Conservation (phyloP, 2,329 filamentous ascomycete species). For the Myotisia sp. region DNA sequence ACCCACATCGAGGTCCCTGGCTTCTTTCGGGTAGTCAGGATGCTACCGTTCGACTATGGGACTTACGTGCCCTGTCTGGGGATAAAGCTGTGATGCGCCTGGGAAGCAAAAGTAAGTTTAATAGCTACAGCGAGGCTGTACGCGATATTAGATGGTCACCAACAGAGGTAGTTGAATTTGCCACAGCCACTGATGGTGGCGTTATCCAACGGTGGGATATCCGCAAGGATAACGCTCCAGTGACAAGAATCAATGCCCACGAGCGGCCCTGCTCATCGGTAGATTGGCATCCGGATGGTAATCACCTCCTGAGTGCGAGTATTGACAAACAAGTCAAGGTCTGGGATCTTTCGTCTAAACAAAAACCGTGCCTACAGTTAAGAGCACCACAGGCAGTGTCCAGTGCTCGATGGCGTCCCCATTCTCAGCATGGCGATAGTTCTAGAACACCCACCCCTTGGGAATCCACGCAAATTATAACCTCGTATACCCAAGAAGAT, state of each 20-base stretch:
- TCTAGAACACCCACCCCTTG: constrained; percentile 39
- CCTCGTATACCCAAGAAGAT: constrained; percentile 48
- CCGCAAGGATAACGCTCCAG: constrained; percentile 41
- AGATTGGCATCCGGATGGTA: constrained; percentile 55
- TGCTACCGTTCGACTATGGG: constrained; percentile 50
- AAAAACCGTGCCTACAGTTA: constrained; percentile 45
- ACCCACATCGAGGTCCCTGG: constrained; percentile 45
- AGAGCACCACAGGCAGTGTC: constrained; percentile 47
- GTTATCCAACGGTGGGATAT: constrained; percentile 52
- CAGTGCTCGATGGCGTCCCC: constrained; percentile 49
- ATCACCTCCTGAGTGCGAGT: constrained; percentile 48
- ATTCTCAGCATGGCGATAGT: constrained; percentile 41
- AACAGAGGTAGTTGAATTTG: constrained; percentile 47
- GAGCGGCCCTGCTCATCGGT: constrained; percentile 46
- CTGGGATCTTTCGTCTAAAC: constrained; percentile 48
- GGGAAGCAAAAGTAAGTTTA: constrained; percentile 41
- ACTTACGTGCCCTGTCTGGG: constrained; percentile 41
- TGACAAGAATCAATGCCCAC: constrained; percentile 48
- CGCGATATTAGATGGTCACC: constrained; percentile 53
- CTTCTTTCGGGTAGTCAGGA: constrained; percentile 53
- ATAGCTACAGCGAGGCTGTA: constrained; percentile 46
- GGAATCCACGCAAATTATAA: constrained; percentile 49
- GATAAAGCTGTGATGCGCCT: constrained; percentile 37
- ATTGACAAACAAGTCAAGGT: constrained; percentile 48
- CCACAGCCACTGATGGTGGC: constrained; percentile 50